Evolutionary conservation across 176 grass and related monocot species (phyloP), one percentile per base, ranked within the genome.

Genomic region (Pontederia crassipes): DNA sequence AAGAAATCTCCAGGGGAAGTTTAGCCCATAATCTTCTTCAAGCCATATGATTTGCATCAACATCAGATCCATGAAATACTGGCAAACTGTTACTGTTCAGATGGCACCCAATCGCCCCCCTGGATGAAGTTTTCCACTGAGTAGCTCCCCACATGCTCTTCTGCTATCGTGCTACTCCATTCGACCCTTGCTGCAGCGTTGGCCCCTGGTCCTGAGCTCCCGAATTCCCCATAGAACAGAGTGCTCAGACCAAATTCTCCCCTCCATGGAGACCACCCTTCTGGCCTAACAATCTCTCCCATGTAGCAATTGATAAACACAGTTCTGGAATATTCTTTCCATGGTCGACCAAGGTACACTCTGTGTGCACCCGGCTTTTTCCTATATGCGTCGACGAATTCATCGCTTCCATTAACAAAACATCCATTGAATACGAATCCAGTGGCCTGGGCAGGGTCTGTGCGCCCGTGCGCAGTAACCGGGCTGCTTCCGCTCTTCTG

Each of bases 71-170:
- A 40, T 40, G 32, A 40, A 40, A 40, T 40, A 40, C 32, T 40
- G 1, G 3, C 20, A 24, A 24, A 24, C 32, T 18, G 8, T 46
- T 67, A 67, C 50, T 17, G 28, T 9, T 67, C 64, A 7, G 28
- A 82, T 40, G 55, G 68, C 54, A 83, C 74, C 87, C 93, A 97
- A 79, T 92, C 64, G 69, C 79, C 65, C 15, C 76, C 84, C 13
- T 97, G 93, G 52, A 97, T 88, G 17, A 97, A 97, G 79, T 83
- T 88, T 59, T 97, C 87, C 14, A 68, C 40, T 0, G 92, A 88
- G 71, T 88, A 97, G 40, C 74, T 14, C 35, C 35, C 56, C 4
- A 81, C 59, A 80, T 61, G 79, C 59, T 85, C 53, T 55, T 80
- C 75, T 26, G 70, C 48, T 32, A 77, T 69, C 67, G 64, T 72